Conservation (phyloP, 176 grass and related monocot genomes). For the Hsuehochloa calcarea region DNA sequence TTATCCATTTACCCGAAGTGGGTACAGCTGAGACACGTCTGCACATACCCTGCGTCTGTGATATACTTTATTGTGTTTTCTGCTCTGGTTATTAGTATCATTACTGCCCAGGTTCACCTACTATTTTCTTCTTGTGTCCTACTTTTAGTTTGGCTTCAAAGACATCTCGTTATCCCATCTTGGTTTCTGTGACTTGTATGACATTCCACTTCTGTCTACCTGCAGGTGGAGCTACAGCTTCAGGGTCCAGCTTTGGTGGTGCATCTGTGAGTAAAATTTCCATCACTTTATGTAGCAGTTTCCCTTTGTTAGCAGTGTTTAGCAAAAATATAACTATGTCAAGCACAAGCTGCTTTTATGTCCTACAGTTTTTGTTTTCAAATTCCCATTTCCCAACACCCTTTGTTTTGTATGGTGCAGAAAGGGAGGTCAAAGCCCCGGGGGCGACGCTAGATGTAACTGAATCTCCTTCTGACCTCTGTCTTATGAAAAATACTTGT, state of each 20-base stretch:
- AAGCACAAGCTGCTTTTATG: slow-evolving; percentile 19
- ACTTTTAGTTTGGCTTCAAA: background rate
- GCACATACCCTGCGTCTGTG: background rate
- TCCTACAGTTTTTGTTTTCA: background rate
- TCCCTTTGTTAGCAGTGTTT: background rate
- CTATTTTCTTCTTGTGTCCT: background rate
- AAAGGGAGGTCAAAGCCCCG: slow-evolving; percentile 76
- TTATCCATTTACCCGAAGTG: background rate
- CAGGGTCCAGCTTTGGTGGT: slow-evolving; percentile 85
- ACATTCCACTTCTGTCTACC: slow-evolving; percentile 5
- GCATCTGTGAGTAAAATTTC: slow-evolving; percentile 66
- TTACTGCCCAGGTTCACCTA: background rate
- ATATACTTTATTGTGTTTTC: background rate
- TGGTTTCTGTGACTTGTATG: slow-evolving; percentile 23
- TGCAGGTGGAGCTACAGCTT: slow-evolving; percentile 68
- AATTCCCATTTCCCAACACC: background rate
- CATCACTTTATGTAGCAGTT: background rate
- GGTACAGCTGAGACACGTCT: background rate
- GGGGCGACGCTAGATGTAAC: slow-evolving; percentile 52
- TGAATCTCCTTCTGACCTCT: slow-evolving; percentile 18
- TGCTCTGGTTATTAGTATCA: background rate
- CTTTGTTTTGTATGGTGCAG: slow-evolving; percentile 40
- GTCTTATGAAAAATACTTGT: slow-evolving; percentile 18
- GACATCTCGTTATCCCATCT: background rate
- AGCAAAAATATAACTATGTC: background rate